phyloP scores from a whole-genome alignment of 2,329 filamentous ascomycete species.

The Fusarium sarcochroum region DNA sequence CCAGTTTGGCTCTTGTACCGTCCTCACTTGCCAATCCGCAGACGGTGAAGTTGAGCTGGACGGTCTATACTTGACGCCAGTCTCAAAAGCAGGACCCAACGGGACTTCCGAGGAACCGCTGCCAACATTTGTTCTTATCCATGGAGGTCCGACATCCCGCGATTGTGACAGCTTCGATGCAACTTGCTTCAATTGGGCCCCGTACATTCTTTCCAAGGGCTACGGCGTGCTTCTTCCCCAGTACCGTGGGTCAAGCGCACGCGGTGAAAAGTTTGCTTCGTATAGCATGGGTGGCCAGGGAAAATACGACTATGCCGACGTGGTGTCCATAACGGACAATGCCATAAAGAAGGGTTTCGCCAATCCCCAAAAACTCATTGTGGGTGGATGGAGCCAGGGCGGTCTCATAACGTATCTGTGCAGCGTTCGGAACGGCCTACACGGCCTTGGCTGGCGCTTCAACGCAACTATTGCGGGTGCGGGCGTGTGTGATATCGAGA shows the following conservation, averaged over 20 bases:
- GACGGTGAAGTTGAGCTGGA: conserved; percentile 33
- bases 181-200: conserved; percentile 45
- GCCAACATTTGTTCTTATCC: conserved; percentile 30
- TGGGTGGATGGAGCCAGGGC: conserved; percentile 57
- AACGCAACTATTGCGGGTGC: conserved; percentile 54
- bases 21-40: conserved; percentile 23
- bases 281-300: conserved; percentile 51
- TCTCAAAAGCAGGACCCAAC: not conserved
- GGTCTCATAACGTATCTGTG: conserved; percentile 56
- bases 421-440: conserved; percentile 53
- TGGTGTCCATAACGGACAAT: conserved; percentile 52
- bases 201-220: conserved; percentile 53
- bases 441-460: conserved; percentile 54
- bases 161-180: conserved; percentile 48
- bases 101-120: conserved; percentile 1
- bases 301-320: conserved; percentile 54
- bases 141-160: conserved; percentile 28
- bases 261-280: conserved; percentile 52
- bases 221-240: conserved; percentile 56
- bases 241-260: conserved; percentile 55
- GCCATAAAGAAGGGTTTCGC: conserved; percentile 52
- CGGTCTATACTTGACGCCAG: conserved; percentile 21
- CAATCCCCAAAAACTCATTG: conserved; percentile 50
- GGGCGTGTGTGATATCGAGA: conserved; percentile 55
- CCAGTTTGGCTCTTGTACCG: conserved; percentile 14